These are phyloP conservation scores for Fraxinus floribunda DNA, from an alignment of 305 asterid species.

Conservation along the genomic window DNA sequence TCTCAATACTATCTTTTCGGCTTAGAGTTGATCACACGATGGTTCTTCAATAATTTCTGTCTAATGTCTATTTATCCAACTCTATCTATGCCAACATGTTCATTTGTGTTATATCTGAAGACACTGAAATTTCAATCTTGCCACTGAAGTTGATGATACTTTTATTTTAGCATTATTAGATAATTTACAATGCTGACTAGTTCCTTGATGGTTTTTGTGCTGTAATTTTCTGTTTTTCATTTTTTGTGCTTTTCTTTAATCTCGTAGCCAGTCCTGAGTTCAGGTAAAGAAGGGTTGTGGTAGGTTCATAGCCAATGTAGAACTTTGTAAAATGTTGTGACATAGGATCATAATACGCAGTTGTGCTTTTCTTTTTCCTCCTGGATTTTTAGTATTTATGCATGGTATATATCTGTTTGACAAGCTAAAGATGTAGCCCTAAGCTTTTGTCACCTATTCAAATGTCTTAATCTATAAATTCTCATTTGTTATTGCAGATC, in stretches of 20 bases:
- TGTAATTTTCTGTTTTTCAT: neutral
- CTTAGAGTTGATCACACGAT: conserved; percentile 17
- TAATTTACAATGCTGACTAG: neutral
- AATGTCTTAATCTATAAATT: conserved; percentile 12
- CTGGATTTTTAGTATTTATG: neutral
- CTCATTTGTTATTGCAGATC: conserved; percentile 35
- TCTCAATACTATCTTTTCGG: neutral
- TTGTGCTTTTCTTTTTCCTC: neutral
- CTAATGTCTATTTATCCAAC: neutral
- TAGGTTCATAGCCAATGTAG: neutral
- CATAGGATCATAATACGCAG: neutral
- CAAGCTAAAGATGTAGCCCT: neutral
- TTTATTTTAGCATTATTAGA: neutral
- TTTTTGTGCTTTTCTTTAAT: neutral
- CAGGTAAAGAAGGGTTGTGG: neutral
- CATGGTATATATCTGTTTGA: neutral
- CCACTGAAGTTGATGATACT: too few species aligned
- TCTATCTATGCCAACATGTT: neutral
- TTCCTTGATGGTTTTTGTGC: neutral
- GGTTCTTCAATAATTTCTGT: conserved; percentile 4
- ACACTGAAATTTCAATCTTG: neutral
- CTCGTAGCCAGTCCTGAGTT: neutral
- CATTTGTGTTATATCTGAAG: neutral
- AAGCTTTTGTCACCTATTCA: neutral
- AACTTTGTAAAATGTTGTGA: neutral